These are phyloP conservation scores for Claviceps digitariae DNA, from an alignment of 2,329 filamentous ascomycete genomes.

Conservation along the genomic window DNA sequence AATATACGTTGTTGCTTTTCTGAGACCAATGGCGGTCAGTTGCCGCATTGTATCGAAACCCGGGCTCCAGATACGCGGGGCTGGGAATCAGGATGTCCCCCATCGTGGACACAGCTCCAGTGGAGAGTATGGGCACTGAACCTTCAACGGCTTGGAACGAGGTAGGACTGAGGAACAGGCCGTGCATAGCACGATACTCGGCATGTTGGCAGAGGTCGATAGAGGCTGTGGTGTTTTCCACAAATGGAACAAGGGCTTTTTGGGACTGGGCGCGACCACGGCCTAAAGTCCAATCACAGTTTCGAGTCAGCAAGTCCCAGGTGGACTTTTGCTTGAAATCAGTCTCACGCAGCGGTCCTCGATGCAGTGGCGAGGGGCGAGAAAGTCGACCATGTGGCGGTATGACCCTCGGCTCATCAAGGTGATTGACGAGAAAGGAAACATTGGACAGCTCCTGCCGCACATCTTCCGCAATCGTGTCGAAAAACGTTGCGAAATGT, in stretches of 20 bases:
- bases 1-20: constrained; percentile 40
- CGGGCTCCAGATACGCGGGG: constrained; percentile 30
- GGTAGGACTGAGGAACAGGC: constrained; percentile 29
- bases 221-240: not conserved
- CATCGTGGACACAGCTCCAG: constrained; percentile 30
- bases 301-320: not conserved
- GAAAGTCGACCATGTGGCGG: constrained; percentile 11
- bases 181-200: constrained; percentile 29
- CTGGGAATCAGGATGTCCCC: constrained; percentile 39
- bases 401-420: constrained; percentile 34
- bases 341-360: not conserved
- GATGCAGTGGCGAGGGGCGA: not conserved
- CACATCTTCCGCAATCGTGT: constrained; percentile 7
- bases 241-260: not conserved
- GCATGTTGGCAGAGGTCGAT: constrained; percentile 31
- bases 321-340: not conserved
- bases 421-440: constrained; percentile 29
- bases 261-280: not conserved
- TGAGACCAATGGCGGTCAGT: constrained; percentile 32
- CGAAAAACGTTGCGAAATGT: constrained; percentile 16
- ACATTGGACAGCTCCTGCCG: not conserved
- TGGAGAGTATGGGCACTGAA: constrained; percentile 32
- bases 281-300: not conserved
- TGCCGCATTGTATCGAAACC: constrained; percentile 26
- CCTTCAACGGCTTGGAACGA: constrained; percentile 27